phyloP scores from a whole-genome alignment of 2,329 filamentous ascomycete species.

The Xylariaceae sp. region DNA sequence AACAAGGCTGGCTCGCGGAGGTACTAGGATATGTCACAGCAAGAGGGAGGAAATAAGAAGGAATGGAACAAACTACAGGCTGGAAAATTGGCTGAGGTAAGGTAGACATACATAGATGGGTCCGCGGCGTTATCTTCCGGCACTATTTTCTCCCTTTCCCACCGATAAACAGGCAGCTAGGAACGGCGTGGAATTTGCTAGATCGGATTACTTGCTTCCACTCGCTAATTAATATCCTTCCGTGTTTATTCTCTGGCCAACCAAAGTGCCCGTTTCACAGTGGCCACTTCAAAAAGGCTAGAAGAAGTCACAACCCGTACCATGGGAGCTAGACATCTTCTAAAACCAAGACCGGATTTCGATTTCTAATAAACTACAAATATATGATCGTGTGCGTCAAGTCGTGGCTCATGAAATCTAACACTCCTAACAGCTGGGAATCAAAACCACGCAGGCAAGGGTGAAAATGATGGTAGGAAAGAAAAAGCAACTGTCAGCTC shows the following conservation, averaged over 20 bases:
- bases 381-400: slow-evolving; percentile 9
- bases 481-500: slow-evolving; percentile 15
- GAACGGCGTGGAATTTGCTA: not conserved
- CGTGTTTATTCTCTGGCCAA: too few relatives aligned
- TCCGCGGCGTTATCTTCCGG: not conserved
- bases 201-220: too few relatives aligned
- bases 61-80: too few relatives aligned
- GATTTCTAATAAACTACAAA: slow-evolving; percentile 17
- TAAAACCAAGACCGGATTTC: not conserved
- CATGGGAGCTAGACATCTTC: not conserved
- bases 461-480: not conserved
- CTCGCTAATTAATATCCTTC: too few relatives aligned
- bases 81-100: too few relatives aligned
- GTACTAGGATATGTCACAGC: too few relatives aligned
- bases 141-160: too few relatives aligned
- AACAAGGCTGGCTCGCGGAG: too few relatives aligned
- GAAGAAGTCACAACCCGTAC: too few relatives aligned
- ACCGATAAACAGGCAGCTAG: not conserved
- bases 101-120: not conserved
- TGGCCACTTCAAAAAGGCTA: too few relatives aligned
- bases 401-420: slow-evolving; percentile 25
- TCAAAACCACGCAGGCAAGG: slow-evolving; percentile 11
- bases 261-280: too few relatives aligned
- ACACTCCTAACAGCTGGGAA: slow-evolving; percentile 13
- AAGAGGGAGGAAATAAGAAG: too few relatives aligned